phyloP scores from a whole-genome alignment of 192 early-diverging fungal genomes.

The Coemansia sp. region DNA sequence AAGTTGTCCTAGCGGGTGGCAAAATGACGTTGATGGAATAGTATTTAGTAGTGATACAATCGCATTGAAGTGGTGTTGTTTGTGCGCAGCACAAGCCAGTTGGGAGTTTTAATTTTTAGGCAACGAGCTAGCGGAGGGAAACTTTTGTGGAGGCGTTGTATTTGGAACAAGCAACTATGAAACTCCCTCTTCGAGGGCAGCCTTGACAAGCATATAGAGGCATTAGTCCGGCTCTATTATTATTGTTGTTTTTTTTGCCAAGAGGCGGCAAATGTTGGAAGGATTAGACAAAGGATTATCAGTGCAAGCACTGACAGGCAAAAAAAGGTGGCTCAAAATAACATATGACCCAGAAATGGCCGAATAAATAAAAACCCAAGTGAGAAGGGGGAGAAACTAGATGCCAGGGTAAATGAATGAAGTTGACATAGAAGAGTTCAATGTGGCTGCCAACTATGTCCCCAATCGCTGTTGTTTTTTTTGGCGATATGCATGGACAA shows the following conservation, averaged over 20 bases:
- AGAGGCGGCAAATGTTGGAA: background rate
- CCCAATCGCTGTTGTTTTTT: background rate
- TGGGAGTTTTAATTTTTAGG: background rate
- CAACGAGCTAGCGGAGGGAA: background rate
- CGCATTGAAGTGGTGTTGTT: background rate
- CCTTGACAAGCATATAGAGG: background rate
- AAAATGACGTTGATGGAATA: background rate
- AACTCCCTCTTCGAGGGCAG: background rate
- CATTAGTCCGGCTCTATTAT: background rate
- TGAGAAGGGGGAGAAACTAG: background rate
- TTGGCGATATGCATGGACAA: background rate
- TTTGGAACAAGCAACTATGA: background rate
- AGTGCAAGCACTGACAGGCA: background rate
- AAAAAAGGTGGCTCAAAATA: constrained; percentile 6
- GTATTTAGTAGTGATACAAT: background rate
- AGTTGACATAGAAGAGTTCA: background rate
- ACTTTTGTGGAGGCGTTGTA: background rate
- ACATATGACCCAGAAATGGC: constrained; percentile 1
- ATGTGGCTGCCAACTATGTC: background rate
- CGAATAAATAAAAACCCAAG: background rate
- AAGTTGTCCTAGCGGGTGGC: background rate
- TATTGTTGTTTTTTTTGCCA: background rate
- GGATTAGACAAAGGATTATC: background rate
- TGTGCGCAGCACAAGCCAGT: background rate
- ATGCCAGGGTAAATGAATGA: background rate